A percentile compares a stretch with the other conserved stretches of the same genome.
phyloP scores from a whole-genome alignment of 805 yeast genomes.

The Kodamaea kaohsiungensis region DNA sequence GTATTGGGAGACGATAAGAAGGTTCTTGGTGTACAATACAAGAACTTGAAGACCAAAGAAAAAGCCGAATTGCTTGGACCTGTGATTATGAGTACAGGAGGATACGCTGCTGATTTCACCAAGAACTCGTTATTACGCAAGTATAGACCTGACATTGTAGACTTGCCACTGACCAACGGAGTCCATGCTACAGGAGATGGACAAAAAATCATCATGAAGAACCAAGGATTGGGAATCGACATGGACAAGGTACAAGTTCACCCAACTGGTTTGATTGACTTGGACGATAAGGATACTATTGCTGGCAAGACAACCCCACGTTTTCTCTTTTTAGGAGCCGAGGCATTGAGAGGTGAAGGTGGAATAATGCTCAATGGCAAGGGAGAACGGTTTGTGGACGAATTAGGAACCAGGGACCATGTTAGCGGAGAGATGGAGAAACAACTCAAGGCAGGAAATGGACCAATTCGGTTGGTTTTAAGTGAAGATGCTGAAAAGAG shows the following conservation, averaged over 20 bases:
- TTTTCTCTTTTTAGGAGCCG: slow-evolving; percentile 62
- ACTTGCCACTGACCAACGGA: slow-evolving; percentile 61
- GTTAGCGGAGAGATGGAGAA: slow-evolving; percentile 59
- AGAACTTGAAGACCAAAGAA: slow-evolving; percentile 32
- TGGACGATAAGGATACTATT: slow-evolving; percentile 45
- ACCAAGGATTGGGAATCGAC: slow-evolving; percentile 58
- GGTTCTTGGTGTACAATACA: slow-evolving; percentile 31
- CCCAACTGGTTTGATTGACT: slow-evolving; percentile 63
- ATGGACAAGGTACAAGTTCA: slow-evolving; percentile 68
- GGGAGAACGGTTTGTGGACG: slow-evolving; percentile 61
- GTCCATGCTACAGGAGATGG: slow-evolving; percentile 66
- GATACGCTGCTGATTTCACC: slow-evolving; percentile 65
- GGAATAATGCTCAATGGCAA: slow-evolving; percentile 54
- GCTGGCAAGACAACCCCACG: slow-evolving; percentile 42
- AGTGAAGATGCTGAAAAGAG: slow-evolving; percentile 46
- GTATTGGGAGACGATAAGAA: slow-evolving; percentile 29
- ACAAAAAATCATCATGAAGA: slow-evolving; percentile 51
- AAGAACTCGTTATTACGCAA: slow-evolving; percentile 52
- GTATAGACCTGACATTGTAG: slow-evolving; percentile 58
- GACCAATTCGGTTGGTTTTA: slow-evolving; percentile 53
- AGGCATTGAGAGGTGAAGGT: slow-evolving; percentile 66
- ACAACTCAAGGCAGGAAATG: slow-evolving; percentile 37
- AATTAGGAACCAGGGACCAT: slow-evolving; percentile 59
- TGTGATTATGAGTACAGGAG: slow-evolving; percentile 64
- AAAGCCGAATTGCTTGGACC: slow-evolving; percentile 49